Evolutionary conservation across 345 rosid genomes (phyloP), one percentile per base, ranked within the genome.

Genomic region (Raphanus sativus): DNA sequence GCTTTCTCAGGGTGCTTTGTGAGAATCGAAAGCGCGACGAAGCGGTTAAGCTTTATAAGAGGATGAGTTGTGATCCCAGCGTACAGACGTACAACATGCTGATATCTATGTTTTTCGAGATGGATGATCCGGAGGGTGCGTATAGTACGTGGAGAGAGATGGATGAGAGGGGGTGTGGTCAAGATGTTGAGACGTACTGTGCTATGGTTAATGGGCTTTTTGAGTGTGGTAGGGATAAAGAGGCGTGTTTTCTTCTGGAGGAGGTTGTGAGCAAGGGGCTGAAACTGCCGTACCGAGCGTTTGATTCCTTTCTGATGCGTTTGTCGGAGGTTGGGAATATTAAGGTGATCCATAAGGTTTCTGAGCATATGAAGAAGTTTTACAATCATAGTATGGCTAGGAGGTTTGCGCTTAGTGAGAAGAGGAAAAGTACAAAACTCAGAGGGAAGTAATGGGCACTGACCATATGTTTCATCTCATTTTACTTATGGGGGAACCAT

Each of bases 161-260:
- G 98, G 88, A 86, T 25, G 36, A 78, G 50, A 87, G 89, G 71
- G 88, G 83, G 15, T 89, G 93, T 77, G 79, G 24, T 56, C 86
- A 64, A 29, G 98, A 92, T 64, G 69, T 83, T 67, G 97, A 92
- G 67, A 89, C 96, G 4, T 92, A 87, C 66, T 86, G 89, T 72
- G 88, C 80, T 76, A 95, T 95, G 97, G 89, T 92, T 54, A 96
- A 88, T 76, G 99, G 93, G 65, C 94, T 92, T 71, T 95, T 91
- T 38, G 83, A 83, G 58, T 89, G 88, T 81, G 76, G 85, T 62
- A 89, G 82, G 80, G 88, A 59, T 28, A 83, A 89, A 69, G 93
- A 92, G 70, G 98, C 96, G 4, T 86, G 91, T 67, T 86, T 76
- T 64, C 85, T 91, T 60, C 76, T 92, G 73, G 96, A 88, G 58